Evolutionary conservation across 148 eudicot species (phyloP), one percentile per base, ranked within the genome.

Genomic region (Linanthus parryae): DNA sequence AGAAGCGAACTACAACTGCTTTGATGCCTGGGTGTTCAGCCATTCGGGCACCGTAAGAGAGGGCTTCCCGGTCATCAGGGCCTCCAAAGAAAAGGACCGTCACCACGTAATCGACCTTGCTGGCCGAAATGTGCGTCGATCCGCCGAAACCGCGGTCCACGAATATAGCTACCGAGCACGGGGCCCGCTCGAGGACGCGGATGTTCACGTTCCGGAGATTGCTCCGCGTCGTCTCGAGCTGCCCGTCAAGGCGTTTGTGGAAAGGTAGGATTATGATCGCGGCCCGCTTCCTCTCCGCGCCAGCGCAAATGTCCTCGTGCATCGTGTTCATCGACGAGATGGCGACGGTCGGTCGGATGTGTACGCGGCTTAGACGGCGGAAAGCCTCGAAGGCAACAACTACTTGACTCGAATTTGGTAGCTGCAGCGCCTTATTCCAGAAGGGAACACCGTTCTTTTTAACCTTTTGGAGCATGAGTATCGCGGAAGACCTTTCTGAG

Each of bases 101-200:
- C 26, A 88, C 43, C 5, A 57, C 27, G 0, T 70, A 88, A 38
- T 69, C 59, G 0, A 88, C 82, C 13, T 79, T 84, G 56, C 96
- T 82, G 9, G 96, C 89, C 3, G 94, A 60, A 1, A 88, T 66
- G 1, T 88, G 89, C 16, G 85, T 40, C 0, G 66, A 58, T 4
- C 96, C 96, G 15, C 96, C 82, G 2, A 86, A 77, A 4, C 91
- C 95, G 19, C 95, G 86, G 46, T 83, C 91, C 21, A 86, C 68
- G 4, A 86, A 40, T 18, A 86, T 74, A 3, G 73, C 78, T 9
- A 83, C 91, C 3, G 95, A 77, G 25, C 91, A 83, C 2, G 82
- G 76, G 0, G 95, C 80, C 7, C 69, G 66, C 40, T 75, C 70
- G 26, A 86, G 62, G 48, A 83, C 87, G 64, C 68, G 75, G 23